Evolutionary conservation across 163 green algal species (phyloP).

Genomic region (Scenedesmus sp.): DNA sequence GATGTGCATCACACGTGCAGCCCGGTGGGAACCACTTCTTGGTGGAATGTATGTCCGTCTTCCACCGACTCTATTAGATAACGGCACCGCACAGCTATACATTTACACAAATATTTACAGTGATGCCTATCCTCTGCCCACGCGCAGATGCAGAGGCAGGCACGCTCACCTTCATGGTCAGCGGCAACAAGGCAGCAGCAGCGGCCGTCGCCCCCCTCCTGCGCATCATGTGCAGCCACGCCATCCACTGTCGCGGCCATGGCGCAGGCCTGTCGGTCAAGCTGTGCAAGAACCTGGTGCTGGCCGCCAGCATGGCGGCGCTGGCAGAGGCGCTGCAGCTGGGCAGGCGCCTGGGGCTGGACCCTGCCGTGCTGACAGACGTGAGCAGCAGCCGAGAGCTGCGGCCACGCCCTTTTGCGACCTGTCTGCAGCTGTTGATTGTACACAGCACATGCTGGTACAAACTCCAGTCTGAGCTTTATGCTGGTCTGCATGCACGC

Average conservation of each 20-base stretch:
- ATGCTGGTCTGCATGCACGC: too few relatives aligned
- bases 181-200: conserved; percentile 47
- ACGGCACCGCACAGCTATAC: too few relatives aligned
- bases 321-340: conserved; percentile 75
- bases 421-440: too few relatives aligned
- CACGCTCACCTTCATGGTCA: conserved; percentile 84
- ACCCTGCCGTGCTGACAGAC: conserved; percentile 67
- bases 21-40: too few relatives aligned
- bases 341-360: conserved; percentile 72
- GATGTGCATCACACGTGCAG: too few relatives aligned
- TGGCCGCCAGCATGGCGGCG: conserved; percentile 78
- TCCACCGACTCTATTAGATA: too few relatives aligned
- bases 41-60: too few relatives aligned
- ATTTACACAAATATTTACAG: too few relatives aligned
- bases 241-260: conserved; percentile 58
- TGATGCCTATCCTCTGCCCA: too few relatives aligned
- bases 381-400: conserved; percentile 30
- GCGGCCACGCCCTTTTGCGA: too few relatives aligned
- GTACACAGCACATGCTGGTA: not conserved
- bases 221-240: conserved; percentile 69
- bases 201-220: conserved; percentile 64
- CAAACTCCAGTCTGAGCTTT: not conserved
- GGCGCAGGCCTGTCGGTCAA: conserved; percentile 73
- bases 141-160: conserved; percentile 5
- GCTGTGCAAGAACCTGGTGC: conserved; percentile 81